phyloP scores from a whole-genome alignment of 78 protist genomes.

The Dictyostelium purpureum region DNA sequence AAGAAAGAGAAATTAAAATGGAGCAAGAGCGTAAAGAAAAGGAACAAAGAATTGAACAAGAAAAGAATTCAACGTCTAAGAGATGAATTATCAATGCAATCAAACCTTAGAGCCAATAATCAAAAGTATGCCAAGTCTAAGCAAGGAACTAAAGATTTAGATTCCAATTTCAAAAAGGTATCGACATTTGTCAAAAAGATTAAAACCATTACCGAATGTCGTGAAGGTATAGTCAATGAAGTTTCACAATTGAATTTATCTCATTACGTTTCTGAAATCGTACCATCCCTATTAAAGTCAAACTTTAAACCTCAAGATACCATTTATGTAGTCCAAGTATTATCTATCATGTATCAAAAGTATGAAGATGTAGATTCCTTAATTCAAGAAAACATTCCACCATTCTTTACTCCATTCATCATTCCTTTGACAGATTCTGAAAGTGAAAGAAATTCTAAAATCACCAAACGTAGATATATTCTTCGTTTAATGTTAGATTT shows the following conservation, averaged over 20 bases:
- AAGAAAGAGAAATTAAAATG: neutral
- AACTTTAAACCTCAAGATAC: constrained; percentile 26
- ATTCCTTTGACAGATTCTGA: neutral
- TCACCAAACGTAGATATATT: constrained; percentile 39
- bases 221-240: constrained; percentile 22
- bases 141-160: constrained; percentile 9
- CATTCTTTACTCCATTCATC: constrained; percentile 17
- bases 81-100: constrained; percentile 14
- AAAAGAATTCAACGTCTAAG: constrained; percentile 3
- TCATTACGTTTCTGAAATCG: constrained; percentile 39
- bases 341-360: constrained; percentile 41
- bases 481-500: constrained; percentile 42
- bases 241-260: constrained; percentile 32
- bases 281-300: constrained; percentile 59
- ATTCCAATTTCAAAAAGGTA: constrained; percentile 38
- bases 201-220: constrained; percentile 7
- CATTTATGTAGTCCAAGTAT: neutral
- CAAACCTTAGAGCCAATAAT: neutral
- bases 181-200: constrained; percentile 42
- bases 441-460: constrained; percentile 21
- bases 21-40: neutral
- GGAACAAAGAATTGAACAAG: constrained; percentile 2
- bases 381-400: constrained; percentile 4
- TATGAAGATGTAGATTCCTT: constrained; percentile 37
- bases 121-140: neutral